phyloP scores from a whole-genome alignment of 1,284 basidiomycete species.

The Volvariella volvacea region DNA sequence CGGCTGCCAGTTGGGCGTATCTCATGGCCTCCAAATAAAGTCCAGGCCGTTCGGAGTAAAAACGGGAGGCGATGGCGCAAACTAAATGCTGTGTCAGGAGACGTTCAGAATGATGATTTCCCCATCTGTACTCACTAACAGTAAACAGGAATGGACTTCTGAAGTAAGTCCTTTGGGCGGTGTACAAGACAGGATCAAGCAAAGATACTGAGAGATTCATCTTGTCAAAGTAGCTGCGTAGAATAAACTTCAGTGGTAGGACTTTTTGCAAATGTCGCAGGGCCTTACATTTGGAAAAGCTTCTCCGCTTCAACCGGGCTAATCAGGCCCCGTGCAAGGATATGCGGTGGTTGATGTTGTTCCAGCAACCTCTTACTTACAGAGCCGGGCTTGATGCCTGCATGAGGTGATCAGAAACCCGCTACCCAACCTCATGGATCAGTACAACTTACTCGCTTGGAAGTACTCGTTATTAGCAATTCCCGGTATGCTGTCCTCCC shows the following conservation, averaged over 20 bases:
- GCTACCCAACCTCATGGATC: slow-evolving; percentile 2
- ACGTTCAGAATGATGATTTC: slow-evolving; percentile 2
- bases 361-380: slow-evolving; percentile 21
- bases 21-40: slow-evolving; percentile 64
- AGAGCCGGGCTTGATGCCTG: slow-evolving; percentile 39
- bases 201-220: slow-evolving; percentile 71
- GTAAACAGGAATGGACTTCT: slow-evolving; percentile 79
- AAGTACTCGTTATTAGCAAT: slow-evolving; percentile 64
- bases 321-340: slow-evolving; percentile 65
- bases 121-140: slow-evolving; percentile 51
- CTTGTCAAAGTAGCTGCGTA: slow-evolving; percentile 59
- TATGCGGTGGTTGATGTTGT: slow-evolving; percentile 54
- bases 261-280: background rate
- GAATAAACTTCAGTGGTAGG: slow-evolving; percentile 7
- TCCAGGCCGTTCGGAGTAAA: slow-evolving; percentile 56
- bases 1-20: slow-evolving; percentile 67
- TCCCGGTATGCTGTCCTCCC: slow-evolving; percentile 42
- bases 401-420: slow-evolving; percentile 7
- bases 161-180: slow-evolving; percentile 62
- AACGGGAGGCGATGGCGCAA: slow-evolving; percentile 72
- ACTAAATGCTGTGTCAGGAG: slow-evolving; percentile 34
- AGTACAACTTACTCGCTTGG: slow-evolving; percentile 41
- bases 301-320: slow-evolving; percentile 67
- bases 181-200: slow-evolving; percentile 71
- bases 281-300: slow-evolving; percentile 69